Base-by-base conservation (phyloP, 208 protist genomes). In the Phytomonas sp. region DNA sequence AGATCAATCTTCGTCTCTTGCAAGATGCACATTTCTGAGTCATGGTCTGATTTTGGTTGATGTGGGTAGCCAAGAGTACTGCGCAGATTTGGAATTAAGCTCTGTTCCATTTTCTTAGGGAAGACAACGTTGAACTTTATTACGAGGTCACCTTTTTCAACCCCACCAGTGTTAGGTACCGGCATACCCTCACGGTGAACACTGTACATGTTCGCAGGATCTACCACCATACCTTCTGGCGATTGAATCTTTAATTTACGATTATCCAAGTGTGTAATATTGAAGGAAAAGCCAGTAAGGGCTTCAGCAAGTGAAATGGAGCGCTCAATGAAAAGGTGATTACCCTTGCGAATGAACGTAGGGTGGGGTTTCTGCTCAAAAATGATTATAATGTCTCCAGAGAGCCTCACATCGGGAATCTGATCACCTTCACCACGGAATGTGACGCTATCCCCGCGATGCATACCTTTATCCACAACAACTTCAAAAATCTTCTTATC, bases 351-450 rank as follows among this genome's bases (percentile, higher is more conserved):
- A 23, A 85, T 78, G 76, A 99, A 99, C 0, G 81, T 7, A 15
- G 77, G 32, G 83, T 99, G 97, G 46, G 94, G 84, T 79, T 99
- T 98, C 82, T 99, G 81, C 32, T 98, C 80, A 4, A 99, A 71
- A 17, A 99, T 91, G 70, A 99, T 98, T 66, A 99, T 93, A 67
- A 99, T 97, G 77, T 99, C 98, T 59, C 98, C 98, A 30, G 98
- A 87, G 23, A 92, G 79, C 40, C 83, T 75, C 33, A 98, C 82
- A 60, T 88, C 94, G n/a, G 97, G 94, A 70, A 91, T 91, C 74
- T 99, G 93, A 56, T 99, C 97, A 62, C 96, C 98, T 71, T 99
- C 98, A 59, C 97, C 97, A 46, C 66, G 53, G 80, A 99, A 99
- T 4, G 83, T 84, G 68, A 99, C 96, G 74, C 97, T 96, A 78